Evolutionary conservation across 306 rosid genomes (phyloP), one percentile per base, ranked within the genome.

Genomic region (Fragaria vesca): DNA sequence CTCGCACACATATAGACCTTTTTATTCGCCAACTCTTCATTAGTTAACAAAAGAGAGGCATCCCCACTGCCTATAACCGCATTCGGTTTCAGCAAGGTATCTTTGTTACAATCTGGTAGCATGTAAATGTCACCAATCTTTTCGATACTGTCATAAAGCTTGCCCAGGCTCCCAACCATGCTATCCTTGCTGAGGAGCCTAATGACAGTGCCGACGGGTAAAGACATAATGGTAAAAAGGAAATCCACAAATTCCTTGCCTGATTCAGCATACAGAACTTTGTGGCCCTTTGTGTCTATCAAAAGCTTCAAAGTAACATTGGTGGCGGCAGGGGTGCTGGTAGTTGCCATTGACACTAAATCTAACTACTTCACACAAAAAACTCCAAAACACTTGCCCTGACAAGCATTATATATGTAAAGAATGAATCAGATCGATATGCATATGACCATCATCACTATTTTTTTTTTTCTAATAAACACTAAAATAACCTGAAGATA

Each of bases 181-280:
- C 2, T 58, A 0, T 71, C 6, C 2, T 78, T 73, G 5, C 40
- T 73, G 7, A 90, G 77, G 4, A 88, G 88, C 47, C 43, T 78
- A 0, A 70, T 36, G 0, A 86, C 76, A 0, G 85, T 68, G 0
- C 88, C 81, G 0, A 89, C 5, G 0, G 93, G 97, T 43, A 91
- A 42, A 0, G 87, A 10, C 0, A 86, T 72, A 2, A 88, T 24
- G 17, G 51, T 69, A 13, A 89, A 76, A 2, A 91, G 84, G 40
- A 91, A 86, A 57, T 86, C 90, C 9, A 81, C 11, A 0, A 89
- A 86, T 3, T 63, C 61, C 21, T 91, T 91, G 0, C 87, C 82
- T 0, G 90, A 87, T 80, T 91, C 91, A 0, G 87, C 96, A 6
- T 75, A 89, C 0, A 87, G 60, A 9, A 89, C 81, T 76, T 46